A percentile compares a stretch with the other conserved stretches of the same genome.
Evolutionary conservation across 345 rosid genomes (phyloP).

Genomic region (Eucalyptus globulus): DNA sequence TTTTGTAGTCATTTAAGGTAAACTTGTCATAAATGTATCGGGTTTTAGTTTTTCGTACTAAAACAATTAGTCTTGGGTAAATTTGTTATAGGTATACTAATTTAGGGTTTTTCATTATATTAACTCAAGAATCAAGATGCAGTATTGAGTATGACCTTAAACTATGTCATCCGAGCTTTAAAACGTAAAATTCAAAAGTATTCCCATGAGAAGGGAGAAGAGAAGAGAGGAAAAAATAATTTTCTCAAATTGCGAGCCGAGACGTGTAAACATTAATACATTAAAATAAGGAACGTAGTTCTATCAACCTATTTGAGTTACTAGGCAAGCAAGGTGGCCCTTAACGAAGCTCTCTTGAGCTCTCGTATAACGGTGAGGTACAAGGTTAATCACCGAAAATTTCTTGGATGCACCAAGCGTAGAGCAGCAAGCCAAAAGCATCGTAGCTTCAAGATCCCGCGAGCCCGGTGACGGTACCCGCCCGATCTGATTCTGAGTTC

Average conservation of each 20-base stretch:
- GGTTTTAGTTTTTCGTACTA: accelerated
- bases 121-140: too few relatives aligned
- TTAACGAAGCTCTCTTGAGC: accelerated
- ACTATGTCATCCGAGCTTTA: accelerated
- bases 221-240: too few relatives aligned
- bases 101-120: too few relatives aligned
- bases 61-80: accelerated
- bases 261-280: accelerated
- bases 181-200: too few relatives aligned
- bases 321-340: too few relatives aligned
- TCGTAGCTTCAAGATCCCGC: not conserved
- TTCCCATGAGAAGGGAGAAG: too few relatives aligned
- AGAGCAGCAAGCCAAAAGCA: not conserved
- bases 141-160: too few relatives aligned
- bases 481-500: not conserved
- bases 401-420: not conserved
- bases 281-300: accelerated
- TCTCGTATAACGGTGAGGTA: accelerated
- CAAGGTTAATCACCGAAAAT: accelerated
- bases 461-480: not conserved
- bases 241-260: too few relatives aligned
- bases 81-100: too few relatives aligned
- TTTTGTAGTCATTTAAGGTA: too few relatives aligned
- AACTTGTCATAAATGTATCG: accelerated
- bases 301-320: too few relatives aligned